Conservation (phyloP, 2,329 filamentous ascomycete species). For the Trichoderma endophyticum region DNA sequence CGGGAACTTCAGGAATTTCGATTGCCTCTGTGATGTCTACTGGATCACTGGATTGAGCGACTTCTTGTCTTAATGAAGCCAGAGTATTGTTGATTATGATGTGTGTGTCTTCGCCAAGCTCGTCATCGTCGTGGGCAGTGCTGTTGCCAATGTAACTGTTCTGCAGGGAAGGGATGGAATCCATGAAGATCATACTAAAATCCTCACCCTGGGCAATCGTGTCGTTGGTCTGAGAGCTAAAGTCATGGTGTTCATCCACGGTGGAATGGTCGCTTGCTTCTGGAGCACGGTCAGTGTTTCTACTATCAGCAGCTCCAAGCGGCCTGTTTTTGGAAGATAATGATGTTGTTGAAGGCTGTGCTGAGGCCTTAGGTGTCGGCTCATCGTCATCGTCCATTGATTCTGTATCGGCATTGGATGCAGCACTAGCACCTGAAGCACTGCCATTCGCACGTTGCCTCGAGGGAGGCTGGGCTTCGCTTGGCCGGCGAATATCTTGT, state of each 20-base stretch:
- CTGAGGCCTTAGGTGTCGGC: constrained; percentile 33
- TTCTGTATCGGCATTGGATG: constrained; percentile 27
- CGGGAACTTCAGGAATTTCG: constrained; percentile 12
- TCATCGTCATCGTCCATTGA: constrained; percentile 40
- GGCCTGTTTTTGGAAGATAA: constrained; percentile 17
- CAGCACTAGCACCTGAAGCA: background rate
- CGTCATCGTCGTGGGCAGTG: constrained; percentile 34
- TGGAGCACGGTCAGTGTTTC: constrained; percentile 30
- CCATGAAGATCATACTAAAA: constrained; percentile 59
- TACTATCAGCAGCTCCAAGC: constrained; percentile 20
- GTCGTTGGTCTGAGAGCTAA: constrained; percentile 32
- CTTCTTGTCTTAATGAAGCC: constrained; percentile 44
- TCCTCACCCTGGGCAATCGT: constrained; percentile 51
- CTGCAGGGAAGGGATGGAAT: constrained; percentile 51
- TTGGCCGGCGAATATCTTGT: constrained; percentile 21
- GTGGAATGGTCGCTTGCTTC: constrained; percentile 36
- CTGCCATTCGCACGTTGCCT: background rate
- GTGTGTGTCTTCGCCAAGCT: constrained; percentile 55
- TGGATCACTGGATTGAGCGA: constrained; percentile 19
- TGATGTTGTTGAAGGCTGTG: constrained; percentile 14
- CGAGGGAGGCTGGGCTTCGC: constrained; percentile 28
- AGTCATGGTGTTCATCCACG: constrained; percentile 29
- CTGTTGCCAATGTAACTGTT: constrained; percentile 35
- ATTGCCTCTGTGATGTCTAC: constrained; percentile 14
- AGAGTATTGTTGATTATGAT: constrained; percentile 55